These are phyloP conservation scores for Hericium coralloides DNA, from an alignment of 768 basidiomycete genomes.

Conservation along the genomic window DNA sequence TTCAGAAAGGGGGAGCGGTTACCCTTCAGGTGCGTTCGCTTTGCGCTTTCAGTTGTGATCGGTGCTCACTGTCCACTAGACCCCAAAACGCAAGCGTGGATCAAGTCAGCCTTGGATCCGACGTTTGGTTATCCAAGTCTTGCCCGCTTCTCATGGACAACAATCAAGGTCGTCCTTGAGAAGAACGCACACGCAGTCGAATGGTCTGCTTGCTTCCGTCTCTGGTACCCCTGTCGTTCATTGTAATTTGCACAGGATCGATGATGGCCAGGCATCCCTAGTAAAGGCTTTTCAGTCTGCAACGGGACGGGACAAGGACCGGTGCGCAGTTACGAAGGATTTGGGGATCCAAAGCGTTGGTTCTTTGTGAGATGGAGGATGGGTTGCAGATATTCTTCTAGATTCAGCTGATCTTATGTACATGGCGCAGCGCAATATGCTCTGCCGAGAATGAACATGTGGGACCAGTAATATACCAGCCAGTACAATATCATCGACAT, in stretches of 20 bases:
- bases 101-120: conserved; percentile 65
- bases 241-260: conserved; percentile 45
- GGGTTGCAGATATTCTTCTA: no score
- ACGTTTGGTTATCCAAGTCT: conserved; percentile 90
- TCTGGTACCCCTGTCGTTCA: not conserved
- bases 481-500: no score
- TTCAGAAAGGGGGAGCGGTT: conserved; percentile 65
- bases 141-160: conserved; percentile 93
- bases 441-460: no score
- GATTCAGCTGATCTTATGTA: no score
- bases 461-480: no score
- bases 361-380: conserved; percentile 36
- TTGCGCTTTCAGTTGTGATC: not conserved
- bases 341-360: conserved; percentile 63
- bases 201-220: conserved; percentile 46
- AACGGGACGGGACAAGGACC: conserved; percentile 67
- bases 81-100: conserved; percentile 87
- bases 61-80: conserved; percentile 35
- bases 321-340: conserved; percentile 64
- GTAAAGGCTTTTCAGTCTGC: conserved; percentile 66
- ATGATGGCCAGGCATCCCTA: conserved; percentile 74
- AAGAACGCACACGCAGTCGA: conserved; percentile 69
- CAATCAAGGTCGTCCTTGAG: conserved; percentile 78
- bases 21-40: conserved; percentile 64
- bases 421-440: no score